Evolutionary conservation across 2,329 filamentous ascomycete genomes (phyloP).

Genomic region (Aspergillus pseudoterreus): DNA sequence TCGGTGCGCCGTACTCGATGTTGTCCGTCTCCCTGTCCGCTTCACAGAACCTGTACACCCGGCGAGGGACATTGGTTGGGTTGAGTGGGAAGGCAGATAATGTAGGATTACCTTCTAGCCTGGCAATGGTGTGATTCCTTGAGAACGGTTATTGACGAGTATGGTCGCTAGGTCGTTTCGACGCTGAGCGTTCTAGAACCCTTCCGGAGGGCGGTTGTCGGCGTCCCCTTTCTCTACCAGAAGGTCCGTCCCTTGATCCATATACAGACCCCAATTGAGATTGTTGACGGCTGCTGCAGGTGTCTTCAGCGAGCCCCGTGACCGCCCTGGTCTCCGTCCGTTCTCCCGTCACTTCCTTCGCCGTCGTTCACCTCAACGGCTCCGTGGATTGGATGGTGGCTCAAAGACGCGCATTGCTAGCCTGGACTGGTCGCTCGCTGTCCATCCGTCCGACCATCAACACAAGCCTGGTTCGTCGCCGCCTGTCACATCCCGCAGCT

Average conservation of each 20-base stretch:
- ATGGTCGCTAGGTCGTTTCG: slow-evolving; percentile 66
- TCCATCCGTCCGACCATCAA: slow-evolving; percentile 72
- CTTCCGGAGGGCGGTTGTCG: slow-evolving; percentile 71
- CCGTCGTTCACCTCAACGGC: slow-evolving; percentile 84
- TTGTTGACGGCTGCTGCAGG: slow-evolving; percentile 38
- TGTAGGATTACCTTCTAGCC: slow-evolving; percentile 48
- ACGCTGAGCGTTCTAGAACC: slow-evolving; percentile 85
- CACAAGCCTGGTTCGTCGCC: slow-evolving; percentile 56
- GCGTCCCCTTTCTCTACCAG: slow-evolving; percentile 94
- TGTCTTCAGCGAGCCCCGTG: slow-evolving; percentile 82
- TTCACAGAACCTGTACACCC: slow-evolving; percentile 88
- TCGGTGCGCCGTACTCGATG: slow-evolving; percentile 88
- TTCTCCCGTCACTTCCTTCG: slow-evolving; percentile 79
- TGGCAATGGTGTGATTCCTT: background rate
- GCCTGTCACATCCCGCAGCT: background rate
- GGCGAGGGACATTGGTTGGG: slow-evolving; percentile 84
- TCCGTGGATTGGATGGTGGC: slow-evolving; percentile 93
- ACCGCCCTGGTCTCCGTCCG: slow-evolving; percentile 86
- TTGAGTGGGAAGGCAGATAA: slow-evolving; percentile 88
- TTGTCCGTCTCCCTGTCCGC: slow-evolving; percentile 90
- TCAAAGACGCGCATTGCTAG: slow-evolving; percentile 82
- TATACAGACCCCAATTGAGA: background rate
- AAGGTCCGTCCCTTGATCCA: slow-evolving; percentile 35
- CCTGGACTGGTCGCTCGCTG: slow-evolving; percentile 91
- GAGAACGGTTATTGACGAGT: slow-evolving; percentile 2